A percentile compares a stretch with the other conserved stretches of the same genome.
Conservation (phyloP, 108 stramenopile species). For the Asterionellopsis glacialis region DNA sequence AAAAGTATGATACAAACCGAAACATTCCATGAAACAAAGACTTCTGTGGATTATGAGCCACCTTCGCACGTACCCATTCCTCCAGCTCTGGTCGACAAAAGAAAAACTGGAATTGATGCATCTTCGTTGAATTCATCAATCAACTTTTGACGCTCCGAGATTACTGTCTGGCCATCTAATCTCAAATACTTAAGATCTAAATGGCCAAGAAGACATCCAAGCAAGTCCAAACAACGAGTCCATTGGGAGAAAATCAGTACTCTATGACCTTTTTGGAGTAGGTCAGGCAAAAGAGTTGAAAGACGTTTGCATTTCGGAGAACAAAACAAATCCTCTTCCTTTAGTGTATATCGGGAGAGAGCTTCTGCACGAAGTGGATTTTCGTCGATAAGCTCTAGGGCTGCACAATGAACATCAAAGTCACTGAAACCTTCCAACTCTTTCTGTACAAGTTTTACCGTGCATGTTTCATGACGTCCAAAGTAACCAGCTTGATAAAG, state of each 20-base stretch:
- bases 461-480: slow-evolving; percentile 68
- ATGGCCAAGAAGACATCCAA: slow-evolving; percentile 67
- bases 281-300: slow-evolving; percentile 40
- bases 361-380: slow-evolving; percentile 39
- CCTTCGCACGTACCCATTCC: slow-evolving; percentile 32
- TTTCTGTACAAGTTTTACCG: slow-evolving; percentile 55
- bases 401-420: slow-evolving; percentile 78
- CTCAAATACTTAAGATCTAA: slow-evolving; percentile 57
- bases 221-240: slow-evolving; percentile 79
- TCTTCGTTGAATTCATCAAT: slow-evolving; percentile 77
- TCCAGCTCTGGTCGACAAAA: slow-evolving; percentile 70
- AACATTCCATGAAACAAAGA: slow-evolving; percentile 32
- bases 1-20: not conserved
- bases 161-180: slow-evolving; percentile 71
- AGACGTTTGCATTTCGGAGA: slow-evolving; percentile 76
- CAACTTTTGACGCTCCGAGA: slow-evolving; percentile 67
- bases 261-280: slow-evolving; percentile 55
- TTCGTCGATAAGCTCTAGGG: slow-evolving; percentile 64
- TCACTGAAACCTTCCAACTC: slow-evolving; percentile 83
- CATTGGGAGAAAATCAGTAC: slow-evolving; percentile 88
- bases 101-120: slow-evolving; percentile 59
- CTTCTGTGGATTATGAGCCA: not conserved
- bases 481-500: slow-evolving; percentile 70
- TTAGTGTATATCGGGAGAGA: slow-evolving; percentile 49
- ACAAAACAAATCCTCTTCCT: slow-evolving; percentile 58